Percentiles rank a stretch among this genome's conserved stretches.
Conservation (phyloP, 2,329 filamentous ascomycete genomes). For the Fusarium newnesense region DNA sequence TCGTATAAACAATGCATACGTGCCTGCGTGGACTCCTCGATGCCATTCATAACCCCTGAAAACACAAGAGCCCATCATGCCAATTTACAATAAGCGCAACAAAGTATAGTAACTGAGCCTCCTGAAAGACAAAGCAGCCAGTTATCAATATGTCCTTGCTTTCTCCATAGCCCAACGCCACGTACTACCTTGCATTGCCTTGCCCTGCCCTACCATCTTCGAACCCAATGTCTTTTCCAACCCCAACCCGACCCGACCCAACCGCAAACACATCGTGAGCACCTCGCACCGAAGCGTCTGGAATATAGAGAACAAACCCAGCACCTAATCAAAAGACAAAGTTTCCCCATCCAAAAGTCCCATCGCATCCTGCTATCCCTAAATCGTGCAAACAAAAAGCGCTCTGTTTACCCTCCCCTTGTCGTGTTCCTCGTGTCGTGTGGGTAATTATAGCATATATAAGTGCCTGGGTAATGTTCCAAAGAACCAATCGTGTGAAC, state of each 20-base stretch:
- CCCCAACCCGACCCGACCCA: slow-evolving; percentile 18
- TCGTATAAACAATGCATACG: slow-evolving; percentile 34
- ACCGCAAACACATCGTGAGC: slow-evolving; percentile 23
- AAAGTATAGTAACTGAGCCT: slow-evolving; percentile 13
- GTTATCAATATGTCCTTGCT: slow-evolving; percentile 21
- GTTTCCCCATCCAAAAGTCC: slow-evolving; percentile 16
- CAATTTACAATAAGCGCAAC: slow-evolving; percentile 15
- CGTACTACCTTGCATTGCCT: slow-evolving; percentile 10
- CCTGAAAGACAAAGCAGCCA: slow-evolving; percentile 5
- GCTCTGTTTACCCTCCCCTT: slow-evolving; percentile 22
- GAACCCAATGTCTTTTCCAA: slow-evolving; percentile 28
- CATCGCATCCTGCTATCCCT: slow-evolving; percentile 3
- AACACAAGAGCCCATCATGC: slow-evolving; percentile 19
- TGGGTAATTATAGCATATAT: slow-evolving; percentile 37
- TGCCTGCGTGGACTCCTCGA: slow-evolving; percentile 26
- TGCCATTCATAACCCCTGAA: slow-evolving; percentile 18
- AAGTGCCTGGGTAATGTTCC: slow-evolving; percentile 8
- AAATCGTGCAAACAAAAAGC: slow-evolving; percentile 14
- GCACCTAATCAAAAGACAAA: slow-evolving; percentile 18
- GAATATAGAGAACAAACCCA: slow-evolving; percentile 23
- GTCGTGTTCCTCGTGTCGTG: slow-evolving; percentile 29
- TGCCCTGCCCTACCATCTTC: slow-evolving; percentile 10
- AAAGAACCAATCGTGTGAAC: slow-evolving; percentile 1
- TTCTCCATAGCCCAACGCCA: slow-evolving; percentile 41
- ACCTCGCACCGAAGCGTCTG: slow-evolving; percentile 6